Percentiles rank a stretch among this genome's conserved stretches.
These are phyloP conservation scores for Pistacia atlantica DNA, from an alignment of 345 rosid genomes.

Conservation along the genomic window DNA sequence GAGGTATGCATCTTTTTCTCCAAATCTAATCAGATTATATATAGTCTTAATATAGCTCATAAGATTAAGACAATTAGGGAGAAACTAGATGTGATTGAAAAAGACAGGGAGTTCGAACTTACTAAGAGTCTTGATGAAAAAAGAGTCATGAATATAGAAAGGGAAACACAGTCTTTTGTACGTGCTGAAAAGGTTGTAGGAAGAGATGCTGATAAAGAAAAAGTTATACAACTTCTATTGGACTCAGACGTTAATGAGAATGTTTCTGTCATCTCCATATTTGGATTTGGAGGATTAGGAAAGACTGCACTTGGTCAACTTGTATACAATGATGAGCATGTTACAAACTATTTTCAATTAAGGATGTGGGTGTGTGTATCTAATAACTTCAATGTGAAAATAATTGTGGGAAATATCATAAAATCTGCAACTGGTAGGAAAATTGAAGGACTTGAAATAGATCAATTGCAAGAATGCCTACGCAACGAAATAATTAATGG, in stretches of 20 bases:
- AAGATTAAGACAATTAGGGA: not conserved
- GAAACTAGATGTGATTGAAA: not conserved
- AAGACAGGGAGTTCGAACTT: not conserved
- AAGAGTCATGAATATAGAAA: not conserved
- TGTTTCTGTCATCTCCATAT: not conserved
- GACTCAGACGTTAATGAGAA: not conserved
- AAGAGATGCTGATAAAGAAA: slow-evolving; percentile 2
- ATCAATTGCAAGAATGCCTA: not conserved
- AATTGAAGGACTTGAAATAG: too few species aligned
- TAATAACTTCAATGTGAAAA: not conserved
- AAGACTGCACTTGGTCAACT: slow-evolving; percentile 21
- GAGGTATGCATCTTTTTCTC: not conserved
- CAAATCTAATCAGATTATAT: not conserved
- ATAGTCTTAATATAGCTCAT: not conserved
- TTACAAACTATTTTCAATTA: not conserved
- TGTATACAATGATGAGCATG: not conserved
- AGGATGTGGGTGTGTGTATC: slow-evolving; percentile 1
- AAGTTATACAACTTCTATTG: not conserved
- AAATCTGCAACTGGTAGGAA: not conserved
- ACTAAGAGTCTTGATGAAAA: not conserved
- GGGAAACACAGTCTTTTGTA: slow-evolving; percentile 11
- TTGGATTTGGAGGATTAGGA: slow-evolving; percentile 1
- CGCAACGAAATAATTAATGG: not conserved
- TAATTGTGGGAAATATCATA: not conserved
- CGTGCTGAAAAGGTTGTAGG: not conserved